Evolutionary conservation across 1,284 basidiomycete species (phyloP).

Genomic region (Microbotryomycetes sp.): DNA sequence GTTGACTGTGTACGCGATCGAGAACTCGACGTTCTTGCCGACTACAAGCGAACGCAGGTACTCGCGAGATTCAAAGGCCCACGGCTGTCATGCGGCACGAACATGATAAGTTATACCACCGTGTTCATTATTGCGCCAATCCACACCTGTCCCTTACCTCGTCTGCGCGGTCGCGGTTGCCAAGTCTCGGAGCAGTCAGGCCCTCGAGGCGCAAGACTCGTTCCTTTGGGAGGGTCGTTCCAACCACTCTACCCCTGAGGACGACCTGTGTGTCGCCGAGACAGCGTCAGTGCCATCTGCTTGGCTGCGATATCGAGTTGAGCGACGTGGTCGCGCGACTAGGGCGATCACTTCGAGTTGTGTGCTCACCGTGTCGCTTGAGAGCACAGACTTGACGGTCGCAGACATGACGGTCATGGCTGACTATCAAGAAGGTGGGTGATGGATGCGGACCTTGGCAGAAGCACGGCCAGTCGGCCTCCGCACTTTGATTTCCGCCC

Average conservation of each 20-base stretch:
- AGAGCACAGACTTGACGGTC: conserved; percentile 54
- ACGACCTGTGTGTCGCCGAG: conserved; percentile 21
- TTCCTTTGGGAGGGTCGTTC: conserved; percentile 18
- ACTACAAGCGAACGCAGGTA: conserved; percentile 76
- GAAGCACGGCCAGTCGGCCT: too few relatives aligned
- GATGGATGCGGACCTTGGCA: too few relatives aligned
- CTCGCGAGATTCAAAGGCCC: conserved; percentile 88
- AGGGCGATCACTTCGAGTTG: conserved; percentile 44
- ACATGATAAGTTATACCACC: neutral
- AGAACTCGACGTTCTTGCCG: conserved; percentile 79
- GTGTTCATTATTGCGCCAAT: neutral
- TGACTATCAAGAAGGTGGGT: too few relatives aligned
- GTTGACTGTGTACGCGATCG: conserved; percentile 63
- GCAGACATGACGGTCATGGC: conserved; percentile 6
- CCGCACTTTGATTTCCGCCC: too few relatives aligned
- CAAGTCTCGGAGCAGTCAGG: conserved; percentile 68
- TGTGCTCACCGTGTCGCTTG: conserved; percentile 77
- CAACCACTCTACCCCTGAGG: conserved; percentile 20
- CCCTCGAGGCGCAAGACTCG: conserved; percentile 74
- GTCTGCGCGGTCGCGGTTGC: conserved; percentile 71
- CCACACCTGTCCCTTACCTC: conserved; percentile 55
- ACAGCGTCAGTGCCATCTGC: conserved; percentile 7
- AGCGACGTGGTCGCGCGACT: neutral
- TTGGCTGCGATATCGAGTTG: conserved; percentile 65
- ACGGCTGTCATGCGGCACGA: too few relatives aligned